Evolutionary conservation across 306 rosid species (phyloP).

Genomic region (Begonia loranthoides): DNA sequence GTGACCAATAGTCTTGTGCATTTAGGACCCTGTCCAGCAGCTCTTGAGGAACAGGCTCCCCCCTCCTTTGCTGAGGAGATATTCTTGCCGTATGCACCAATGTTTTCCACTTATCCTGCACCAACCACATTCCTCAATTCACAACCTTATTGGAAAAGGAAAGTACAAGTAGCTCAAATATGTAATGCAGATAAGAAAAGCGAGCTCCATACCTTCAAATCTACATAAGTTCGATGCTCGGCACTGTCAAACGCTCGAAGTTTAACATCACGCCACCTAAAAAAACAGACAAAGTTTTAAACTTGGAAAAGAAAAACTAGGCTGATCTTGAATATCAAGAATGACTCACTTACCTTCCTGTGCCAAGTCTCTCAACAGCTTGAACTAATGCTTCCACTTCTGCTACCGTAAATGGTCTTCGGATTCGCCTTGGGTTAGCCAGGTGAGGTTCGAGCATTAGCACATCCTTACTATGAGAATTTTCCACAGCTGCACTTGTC

Average conservation of each 20-base stretch:
- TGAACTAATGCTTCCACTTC: constrained; percentile 94
- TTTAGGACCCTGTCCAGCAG: constrained; percentile 71
- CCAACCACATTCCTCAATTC: neutral
- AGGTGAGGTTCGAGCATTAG: constrained; percentile 29
- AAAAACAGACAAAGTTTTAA: constrained; percentile 5
- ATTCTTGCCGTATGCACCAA: constrained; percentile 88
- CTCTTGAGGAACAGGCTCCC: constrained; percentile 84
- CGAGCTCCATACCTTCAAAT: constrained; percentile 54
- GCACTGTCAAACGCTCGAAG: constrained; percentile 65
- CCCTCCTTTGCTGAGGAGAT: constrained; percentile 87
- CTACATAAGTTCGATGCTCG: constrained; percentile 82
- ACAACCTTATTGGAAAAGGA: too few species aligned
- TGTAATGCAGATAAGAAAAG: neutral
- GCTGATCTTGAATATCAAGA: neutral
- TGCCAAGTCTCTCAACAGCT: constrained; percentile 85
- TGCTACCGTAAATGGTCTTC: constrained; percentile 79
- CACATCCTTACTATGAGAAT: constrained; percentile 27
- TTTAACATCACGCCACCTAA: constrained; percentile 96
- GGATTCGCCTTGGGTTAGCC: constrained; percentile 56
- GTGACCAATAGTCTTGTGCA: constrained; percentile 78
- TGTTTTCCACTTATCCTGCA: constrained; percentile 94
- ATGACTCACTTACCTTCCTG: constrained; percentile 49
- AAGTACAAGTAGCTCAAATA: neutral
- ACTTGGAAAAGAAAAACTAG: neutral
- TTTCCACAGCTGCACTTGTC: constrained; percentile 27